Evolutionary conservation across 768 basidiomycete species (phyloP), one percentile per base, ranked within the genome.

Genomic region (Lactarius indigo): DNA sequence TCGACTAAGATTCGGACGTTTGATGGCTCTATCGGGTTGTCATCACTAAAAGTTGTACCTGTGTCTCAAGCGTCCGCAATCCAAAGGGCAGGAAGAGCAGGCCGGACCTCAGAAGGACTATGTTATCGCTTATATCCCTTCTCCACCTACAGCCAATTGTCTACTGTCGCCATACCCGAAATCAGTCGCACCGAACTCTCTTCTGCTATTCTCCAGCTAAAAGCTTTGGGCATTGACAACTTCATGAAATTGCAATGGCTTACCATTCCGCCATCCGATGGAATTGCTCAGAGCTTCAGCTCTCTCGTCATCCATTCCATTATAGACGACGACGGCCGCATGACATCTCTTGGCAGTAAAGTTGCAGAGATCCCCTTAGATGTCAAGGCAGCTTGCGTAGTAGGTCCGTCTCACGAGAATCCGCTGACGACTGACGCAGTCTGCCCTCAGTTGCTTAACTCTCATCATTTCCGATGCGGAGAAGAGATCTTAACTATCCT

Each of bases 201-300:
- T 0, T 90, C 92, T 2, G 91, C 94, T 5, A 90, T 99, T 59
- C 79, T 99, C 20, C 96, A 98, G 74, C 84, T 98, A 58, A 98
- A 98, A 76, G 91, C 92, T 0, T 82, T 99, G 35, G 97, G 97
- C 10, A 91, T 99, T 55, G 91, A 98, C 71, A 94, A 99, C 76
- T 76, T 98, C 17, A 90, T 97, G 85, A 92, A 91, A 74, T 96
- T 98, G 74, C 95, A 98, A 74, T 99, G 95, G 91, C 85, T 98
- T 37, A 89, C 90, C 35, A 80, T 88, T 0, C 97, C 97, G 39
- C 92, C 94, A 3, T 87, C 90, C 13, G 91, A 93, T 74, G 90
- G 88, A 71, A 84, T 98, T 39, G 78, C 95, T 54, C 82, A 94
- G 44, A 94, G 94, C 20, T 76, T 98, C 54, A 96, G 98, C 74